Evolutionary conservation across 768 basidiomycete species (phyloP).

Genomic region (Macrolepiota albuminosa): DNA sequence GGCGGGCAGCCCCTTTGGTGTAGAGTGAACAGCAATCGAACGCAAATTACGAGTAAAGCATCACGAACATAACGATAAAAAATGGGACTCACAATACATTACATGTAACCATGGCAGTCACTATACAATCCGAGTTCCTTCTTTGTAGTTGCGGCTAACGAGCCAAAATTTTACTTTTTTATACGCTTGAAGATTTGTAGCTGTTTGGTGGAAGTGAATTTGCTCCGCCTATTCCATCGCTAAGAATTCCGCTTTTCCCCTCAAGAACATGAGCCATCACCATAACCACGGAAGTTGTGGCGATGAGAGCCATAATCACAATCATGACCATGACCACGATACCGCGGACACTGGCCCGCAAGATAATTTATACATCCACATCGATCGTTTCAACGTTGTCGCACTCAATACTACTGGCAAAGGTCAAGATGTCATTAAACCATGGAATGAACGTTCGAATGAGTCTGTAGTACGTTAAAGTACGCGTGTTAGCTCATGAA

Average conservation of each 20-base stretch:
- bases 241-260: no score
- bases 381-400: conserved; percentile 77
- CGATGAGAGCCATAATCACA: conserved; percentile 50
- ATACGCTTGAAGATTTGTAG: conserved; percentile 1
- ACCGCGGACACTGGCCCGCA: conserved; percentile 50
- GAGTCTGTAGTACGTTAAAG: conserved; percentile 55
- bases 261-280: conserved; percentile 45
- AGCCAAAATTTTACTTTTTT: background rate
- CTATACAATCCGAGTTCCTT: background rate
- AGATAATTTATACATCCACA: conserved; percentile 69
- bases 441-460: conserved; percentile 76
- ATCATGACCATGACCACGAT: conserved; percentile 55
- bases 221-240: background rate
- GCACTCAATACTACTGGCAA: conserved; percentile 63
- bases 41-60: conserved; percentile 84
- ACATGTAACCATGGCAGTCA: background rate
- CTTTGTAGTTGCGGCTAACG: background rate
- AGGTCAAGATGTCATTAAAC: conserved; percentile 69
- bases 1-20: conserved; percentile 76
- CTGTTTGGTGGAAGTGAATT: conserved; percentile 5
- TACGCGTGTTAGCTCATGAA: conserved; percentile 1
- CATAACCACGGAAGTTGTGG: conserved; percentile 49
- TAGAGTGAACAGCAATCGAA: conserved; percentile 61
- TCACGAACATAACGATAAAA: conserved; percentile 26
- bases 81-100: conserved; percentile 19